Base-by-base conservation (phyloP, 2,329 filamentous ascomycete genomes). In the Colletotrichum tofieldiae region DNA sequence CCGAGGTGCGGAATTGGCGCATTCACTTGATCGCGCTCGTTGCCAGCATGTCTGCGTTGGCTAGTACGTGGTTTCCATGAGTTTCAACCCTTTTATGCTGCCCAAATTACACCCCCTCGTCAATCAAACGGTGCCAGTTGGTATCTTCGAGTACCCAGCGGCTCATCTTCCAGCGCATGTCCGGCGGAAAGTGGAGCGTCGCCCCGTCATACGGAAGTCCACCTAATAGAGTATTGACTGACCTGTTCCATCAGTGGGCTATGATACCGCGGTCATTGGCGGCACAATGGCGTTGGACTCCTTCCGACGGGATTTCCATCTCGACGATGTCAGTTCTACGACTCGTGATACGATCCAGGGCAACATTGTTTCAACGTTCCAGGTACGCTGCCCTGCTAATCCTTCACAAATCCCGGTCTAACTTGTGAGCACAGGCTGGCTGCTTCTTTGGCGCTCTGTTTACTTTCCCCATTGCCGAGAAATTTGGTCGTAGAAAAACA, bases 391-490 rank as follows among this genome's bases (percentile, higher is more conserved):
- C 26, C 26, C 26, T 26, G 23, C 16, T 3, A 1, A 5, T 3
- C 4, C 14, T 14, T 3, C 2, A 8, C 29, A 6, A 32, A 1
- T 11, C 14, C 23, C 2, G 0, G 1, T 1, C 7, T 29, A 0
- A 18, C 5, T 12, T 56, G 1, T n/a, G 23, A 43, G 79, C 79
- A 47, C 80, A 84, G 72, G 82, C 81, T 9, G 83, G 83, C 23
- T 82, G 81, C 72, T 84, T 84, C 76, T 81, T 83, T 62, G 83
- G 82, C 56, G 79, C 81, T 16, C 76, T 84, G 16, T 56, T 80
- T 37, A 82, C 79, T 5, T 87, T 86, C 71, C 85, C 85, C 29
- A 80, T 87, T 43, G 85, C 84, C 5, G 86, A 88, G 65, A 82
- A 80, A 66, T 82, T 84, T 74, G 86, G 86, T 29, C 84, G 86